Evolutionary conservation across 192 early-diverging fungal genomes (phyloP).

Genomic region (Coemansia sp.): DNA sequence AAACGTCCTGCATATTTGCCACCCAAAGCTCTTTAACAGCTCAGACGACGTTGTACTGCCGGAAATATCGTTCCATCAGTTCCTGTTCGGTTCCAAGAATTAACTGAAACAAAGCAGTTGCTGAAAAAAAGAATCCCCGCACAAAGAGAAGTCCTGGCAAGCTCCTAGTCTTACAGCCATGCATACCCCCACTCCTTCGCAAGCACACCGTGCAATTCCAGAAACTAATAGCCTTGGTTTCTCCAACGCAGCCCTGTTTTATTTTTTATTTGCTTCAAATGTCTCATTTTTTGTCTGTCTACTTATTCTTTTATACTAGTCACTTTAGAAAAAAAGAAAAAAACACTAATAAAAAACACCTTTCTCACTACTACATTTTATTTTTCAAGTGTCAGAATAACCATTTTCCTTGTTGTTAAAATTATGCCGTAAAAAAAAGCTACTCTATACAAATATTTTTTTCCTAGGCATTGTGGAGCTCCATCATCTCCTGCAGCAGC

Average conservation of each 20-base stretch:
- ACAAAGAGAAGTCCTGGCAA: not conserved
- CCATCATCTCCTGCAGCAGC: not conserved
- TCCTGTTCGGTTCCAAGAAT: constrained; percentile 21
- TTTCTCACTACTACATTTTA: not conserved
- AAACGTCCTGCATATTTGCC: constrained; percentile 42
- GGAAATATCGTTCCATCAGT: constrained; percentile 26
- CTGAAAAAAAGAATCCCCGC: too few relatives aligned
- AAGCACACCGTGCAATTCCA: not conserved
- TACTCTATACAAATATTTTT: not conserved
- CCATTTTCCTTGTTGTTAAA: too few relatives aligned
- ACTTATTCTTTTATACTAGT: not conserved
- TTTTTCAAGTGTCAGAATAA: not conserved
- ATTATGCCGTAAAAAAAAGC: too few relatives aligned
- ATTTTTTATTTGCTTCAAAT: not conserved
- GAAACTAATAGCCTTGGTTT: not conserved
- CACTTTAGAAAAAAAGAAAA: not conserved
- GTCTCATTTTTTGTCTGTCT: not conserved
- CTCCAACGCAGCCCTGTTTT: not conserved
- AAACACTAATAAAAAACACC: not conserved
- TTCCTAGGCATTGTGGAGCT: not conserved
- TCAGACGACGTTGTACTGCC: constrained; percentile 14
- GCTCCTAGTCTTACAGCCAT: not conserved
- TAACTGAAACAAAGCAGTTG: not conserved
- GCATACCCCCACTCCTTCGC: not conserved
- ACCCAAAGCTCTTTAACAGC: constrained; percentile 41